Evolutionary conservation across 2,329 filamentous ascomycete genomes (phyloP).

Genomic region (Aspergillus tamarii): DNA sequence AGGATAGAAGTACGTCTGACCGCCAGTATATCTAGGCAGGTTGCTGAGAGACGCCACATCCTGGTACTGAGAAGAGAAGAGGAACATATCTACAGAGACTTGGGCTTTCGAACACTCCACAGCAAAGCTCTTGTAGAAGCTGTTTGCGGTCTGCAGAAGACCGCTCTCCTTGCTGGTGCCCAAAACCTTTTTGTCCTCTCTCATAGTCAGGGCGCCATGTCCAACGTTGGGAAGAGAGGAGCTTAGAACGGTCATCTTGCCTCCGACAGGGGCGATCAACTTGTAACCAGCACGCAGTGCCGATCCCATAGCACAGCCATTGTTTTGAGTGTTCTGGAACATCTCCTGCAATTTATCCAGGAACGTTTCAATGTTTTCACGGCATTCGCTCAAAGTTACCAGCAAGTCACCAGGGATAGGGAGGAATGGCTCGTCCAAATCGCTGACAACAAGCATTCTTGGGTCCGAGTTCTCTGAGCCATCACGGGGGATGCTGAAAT

Average conservation of each 20-base stretch:
- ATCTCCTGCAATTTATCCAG: slow-evolving; percentile 88
- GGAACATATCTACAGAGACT: slow-evolving; percentile 97
- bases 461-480: slow-evolving; percentile 81
- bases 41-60: slow-evolving; percentile 97
- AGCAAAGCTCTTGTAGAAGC: slow-evolving; percentile 98
- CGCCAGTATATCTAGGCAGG: slow-evolving; percentile 91
- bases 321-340: slow-evolving; percentile 93
- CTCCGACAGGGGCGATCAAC: slow-evolving; percentile 89
- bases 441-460: slow-evolving; percentile 90
- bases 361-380: slow-evolving; percentile 89
- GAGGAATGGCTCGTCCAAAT: slow-evolving; percentile 94
- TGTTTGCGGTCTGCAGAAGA: slow-evolving; percentile 87
- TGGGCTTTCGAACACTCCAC: slow-evolving; percentile 99
- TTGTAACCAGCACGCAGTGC: slow-evolving; percentile 92
- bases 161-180: slow-evolving; percentile 90
- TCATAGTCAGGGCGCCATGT: slow-evolving; percentile 85
- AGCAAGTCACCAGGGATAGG: slow-evolving; percentile 90
- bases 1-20: slow-evolving; percentile 98
- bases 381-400: slow-evolving; percentile 84
- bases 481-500: slow-evolving; percentile 92
- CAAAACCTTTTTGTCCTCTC: slow-evolving; percentile 93
- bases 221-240: slow-evolving; percentile 89
- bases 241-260: slow-evolving; percentile 90
- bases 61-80: slow-evolving; percentile 94
- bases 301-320: slow-evolving; percentile 90